phyloP scores from a whole-genome alignment of 192 early-diverging fungal species.

The Dissophora globulifera region DNA sequence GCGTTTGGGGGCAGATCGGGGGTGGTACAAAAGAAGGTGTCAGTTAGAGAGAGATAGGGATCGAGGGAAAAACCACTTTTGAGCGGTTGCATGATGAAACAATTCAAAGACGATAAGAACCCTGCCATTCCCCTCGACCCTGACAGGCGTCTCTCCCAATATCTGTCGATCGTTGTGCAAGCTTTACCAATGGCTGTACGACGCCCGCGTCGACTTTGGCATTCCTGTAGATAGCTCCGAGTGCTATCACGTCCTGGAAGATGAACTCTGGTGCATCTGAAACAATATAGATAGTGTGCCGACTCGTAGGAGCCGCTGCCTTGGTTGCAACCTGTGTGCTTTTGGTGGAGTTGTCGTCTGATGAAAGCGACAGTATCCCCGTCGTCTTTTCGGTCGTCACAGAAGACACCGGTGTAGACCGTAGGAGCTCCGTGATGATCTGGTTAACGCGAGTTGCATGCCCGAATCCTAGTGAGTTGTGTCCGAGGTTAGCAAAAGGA shows the following conservation, averaged over 20 bases:
- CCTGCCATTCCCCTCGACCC: too few species aligned
- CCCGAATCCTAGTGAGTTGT: conserved; percentile 60
- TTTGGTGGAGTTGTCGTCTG: background rate
- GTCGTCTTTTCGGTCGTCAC: background rate
- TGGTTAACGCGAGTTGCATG: conserved; percentile 70
- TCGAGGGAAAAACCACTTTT: background rate
- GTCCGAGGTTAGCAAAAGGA: background rate
- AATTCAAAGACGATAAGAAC: too few species aligned
- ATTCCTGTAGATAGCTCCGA: conserved; percentile 64
- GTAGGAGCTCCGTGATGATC: conserved; percentile 61
- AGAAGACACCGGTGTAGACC: background rate
- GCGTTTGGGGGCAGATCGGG: too few species aligned
- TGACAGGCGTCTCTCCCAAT: too few species aligned
- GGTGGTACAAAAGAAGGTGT: background rate
- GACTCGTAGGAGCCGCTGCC: background rate
- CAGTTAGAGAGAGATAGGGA: too few species aligned
- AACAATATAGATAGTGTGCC: conserved; percentile 62
- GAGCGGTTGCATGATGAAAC: too few species aligned
- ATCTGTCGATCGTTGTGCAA: conserved; percentile 8
- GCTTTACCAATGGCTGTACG: conserved; percentile 63
- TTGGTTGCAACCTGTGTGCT: background rate
- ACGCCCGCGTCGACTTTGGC: conserved; percentile 70
- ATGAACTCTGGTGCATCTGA: conserved; percentile 69
- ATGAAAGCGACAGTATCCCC: too few species aligned
- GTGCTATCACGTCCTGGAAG: conserved; percentile 62